Percentiles rank a stretch among this genome's conserved stretches.
phyloP scores from a whole-genome alignment of 2,329 filamentous ascomycete species.

The Penicillium frequentans region DNA sequence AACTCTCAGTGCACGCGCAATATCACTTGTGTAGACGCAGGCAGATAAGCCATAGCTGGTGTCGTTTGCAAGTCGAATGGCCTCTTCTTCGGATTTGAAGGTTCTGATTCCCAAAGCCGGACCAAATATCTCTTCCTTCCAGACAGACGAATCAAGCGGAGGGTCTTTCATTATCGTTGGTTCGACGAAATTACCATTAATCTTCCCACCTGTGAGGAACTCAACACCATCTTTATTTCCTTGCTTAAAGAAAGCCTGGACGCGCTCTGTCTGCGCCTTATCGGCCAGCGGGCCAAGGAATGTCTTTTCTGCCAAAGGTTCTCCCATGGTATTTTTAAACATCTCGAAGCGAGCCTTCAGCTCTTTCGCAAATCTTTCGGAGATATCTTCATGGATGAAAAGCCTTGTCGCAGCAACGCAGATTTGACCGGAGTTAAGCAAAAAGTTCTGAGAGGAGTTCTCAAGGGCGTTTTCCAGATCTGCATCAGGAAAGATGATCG shows the following conservation, averaged over 20 bases:
- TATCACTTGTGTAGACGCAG: neutral
- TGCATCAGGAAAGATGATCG: neutral
- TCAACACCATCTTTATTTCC: no score
- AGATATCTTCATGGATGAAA: neutral
- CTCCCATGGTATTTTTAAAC: neutral
- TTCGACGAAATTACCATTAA: neutral
- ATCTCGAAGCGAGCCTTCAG: neutral
- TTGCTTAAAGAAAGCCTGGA: no score
- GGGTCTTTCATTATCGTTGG: neutral
- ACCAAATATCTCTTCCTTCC: neutral
- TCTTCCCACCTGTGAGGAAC: no score
- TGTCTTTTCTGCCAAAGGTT: neutral
- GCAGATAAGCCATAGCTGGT: neutral
- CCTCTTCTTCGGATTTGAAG: neutral
- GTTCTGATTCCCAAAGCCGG: neutral
- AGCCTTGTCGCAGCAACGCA: neutral
- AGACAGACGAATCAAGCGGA: neutral
- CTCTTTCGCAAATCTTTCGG: neutral
- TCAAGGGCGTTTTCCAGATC: constrained; percentile 1
- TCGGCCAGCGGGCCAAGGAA: neutral
- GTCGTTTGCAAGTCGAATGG: neutral
- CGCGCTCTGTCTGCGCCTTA: neutral
- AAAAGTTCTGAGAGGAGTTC: neutral
- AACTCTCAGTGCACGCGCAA: neutral
- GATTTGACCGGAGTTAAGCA: neutral